A percentile compares a stretch with the other conserved stretches of the same genome.
These are phyloP conservation scores for Marasmius sp. DNA, from an alignment of 1,284 basidiomycete species.

Conservation along the genomic window DNA sequence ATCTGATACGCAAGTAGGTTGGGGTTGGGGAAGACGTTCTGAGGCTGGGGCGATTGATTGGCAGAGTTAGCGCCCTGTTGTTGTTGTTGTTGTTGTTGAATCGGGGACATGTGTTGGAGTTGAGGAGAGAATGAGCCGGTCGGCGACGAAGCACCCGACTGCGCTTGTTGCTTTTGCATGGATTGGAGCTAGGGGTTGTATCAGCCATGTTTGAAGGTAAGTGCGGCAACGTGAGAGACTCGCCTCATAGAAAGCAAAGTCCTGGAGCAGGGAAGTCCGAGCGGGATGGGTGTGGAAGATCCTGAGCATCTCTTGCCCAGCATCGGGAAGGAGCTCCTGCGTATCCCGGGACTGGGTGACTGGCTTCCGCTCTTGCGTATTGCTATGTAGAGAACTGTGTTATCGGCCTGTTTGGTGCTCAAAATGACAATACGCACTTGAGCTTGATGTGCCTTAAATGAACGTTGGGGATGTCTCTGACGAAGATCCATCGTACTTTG, in stretches of 20 bases:
- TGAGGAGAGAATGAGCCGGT: conserved; percentile 35
- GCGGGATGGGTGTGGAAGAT: conserved; percentile 92
- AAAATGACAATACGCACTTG: conserved; percentile 48
- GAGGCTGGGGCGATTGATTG: conserved; percentile 32
- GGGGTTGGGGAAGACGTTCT: conserved; percentile 51
- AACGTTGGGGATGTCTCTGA: conserved; percentile 90
- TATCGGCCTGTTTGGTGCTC: conserved; percentile 10
- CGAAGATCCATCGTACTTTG: conserved; percentile 94
- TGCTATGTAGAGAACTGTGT: conserved; percentile 50
- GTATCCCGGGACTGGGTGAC: conserved; percentile 94
- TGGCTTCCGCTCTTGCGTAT: conserved; percentile 94
- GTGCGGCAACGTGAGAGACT: conserved; percentile 15
- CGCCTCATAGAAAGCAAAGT: conserved; percentile 93
- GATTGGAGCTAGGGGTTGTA: conserved; percentile 60
- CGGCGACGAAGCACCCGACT: conserved; percentile 43
- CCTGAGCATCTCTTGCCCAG: conserved; percentile 90
- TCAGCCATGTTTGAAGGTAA: conserved; percentile 6
- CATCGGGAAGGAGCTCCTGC: conserved; percentile 90
- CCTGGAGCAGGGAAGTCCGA: conserved; percentile 88
- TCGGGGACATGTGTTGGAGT: conserved; percentile 38
- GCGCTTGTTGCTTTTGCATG: conserved; percentile 68
- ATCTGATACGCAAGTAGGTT: conserved; percentile 54
- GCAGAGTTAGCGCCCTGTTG: conserved; percentile 14
- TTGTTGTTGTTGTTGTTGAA: conserved; percentile 17
- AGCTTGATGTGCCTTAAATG: conserved; percentile 82